These are phyloP conservation scores for Paramyrothecium sp. DNA, from an alignment of 2,329 filamentous ascomycete species.

Conservation along the genomic window DNA sequence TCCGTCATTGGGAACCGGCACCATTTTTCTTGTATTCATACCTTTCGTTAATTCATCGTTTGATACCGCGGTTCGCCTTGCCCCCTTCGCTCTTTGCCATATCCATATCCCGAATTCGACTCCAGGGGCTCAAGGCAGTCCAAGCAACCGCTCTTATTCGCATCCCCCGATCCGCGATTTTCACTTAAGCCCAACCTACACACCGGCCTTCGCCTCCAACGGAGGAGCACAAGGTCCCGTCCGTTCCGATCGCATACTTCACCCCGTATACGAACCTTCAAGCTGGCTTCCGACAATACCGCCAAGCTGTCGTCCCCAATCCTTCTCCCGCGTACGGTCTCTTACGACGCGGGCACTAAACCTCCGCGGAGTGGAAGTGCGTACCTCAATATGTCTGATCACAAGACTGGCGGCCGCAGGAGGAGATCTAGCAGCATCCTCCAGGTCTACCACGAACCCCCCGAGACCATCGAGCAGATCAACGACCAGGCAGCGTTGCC, in stretches of 20 bases:
- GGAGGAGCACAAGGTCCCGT: not conserved
- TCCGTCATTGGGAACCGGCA: not conserved
- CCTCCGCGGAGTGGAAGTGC: constrained; percentile 60
- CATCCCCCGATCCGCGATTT: not conserved
- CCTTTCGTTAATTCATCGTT: not conserved
- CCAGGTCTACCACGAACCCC: constrained; percentile 91
- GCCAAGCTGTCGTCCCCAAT: constrained; percentile 94
- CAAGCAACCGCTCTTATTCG: not conserved
- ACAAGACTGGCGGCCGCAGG: constrained; percentile 69
- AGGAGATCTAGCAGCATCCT: constrained; percentile 94
- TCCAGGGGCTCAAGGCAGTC: not conserved
- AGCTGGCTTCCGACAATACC: constrained; percentile 57
- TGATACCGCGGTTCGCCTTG: not conserved
- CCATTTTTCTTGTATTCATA: constrained; percentile 1
- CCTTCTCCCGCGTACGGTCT: constrained; percentile 84
- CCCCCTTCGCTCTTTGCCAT: not conserved
- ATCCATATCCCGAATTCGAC: not conserved
- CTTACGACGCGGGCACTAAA: constrained; percentile 82
- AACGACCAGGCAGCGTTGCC: constrained; percentile 93
- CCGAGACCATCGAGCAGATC: constrained; percentile 95
- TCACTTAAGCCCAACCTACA: not conserved
- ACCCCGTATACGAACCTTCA: constrained; percentile 7
- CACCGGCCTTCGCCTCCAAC: constrained; percentile 6
- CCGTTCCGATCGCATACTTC: not conserved
- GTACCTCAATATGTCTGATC: constrained; percentile 60